Base-by-base conservation (phyloP, 2,329 filamentous ascomycete genomes). In the Sporothrix brasiliensis region DNA sequence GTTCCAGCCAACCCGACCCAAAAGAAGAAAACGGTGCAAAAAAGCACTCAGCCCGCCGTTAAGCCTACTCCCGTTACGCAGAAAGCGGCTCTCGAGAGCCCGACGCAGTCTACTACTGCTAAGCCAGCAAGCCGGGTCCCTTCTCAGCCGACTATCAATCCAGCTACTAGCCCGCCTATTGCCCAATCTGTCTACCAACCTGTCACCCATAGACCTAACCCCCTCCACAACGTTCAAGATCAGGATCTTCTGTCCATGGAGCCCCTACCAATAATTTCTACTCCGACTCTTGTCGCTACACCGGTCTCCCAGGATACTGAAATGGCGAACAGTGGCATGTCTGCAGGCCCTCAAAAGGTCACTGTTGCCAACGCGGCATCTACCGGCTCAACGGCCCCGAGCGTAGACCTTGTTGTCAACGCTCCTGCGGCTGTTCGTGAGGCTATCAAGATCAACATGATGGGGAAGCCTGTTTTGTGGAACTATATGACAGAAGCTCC, bases 401-500 rank as follows among this genome's bases (percentile, higher is more conserved):
- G 10, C 27, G n/a, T 27, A 4, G 47, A 39, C 27, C 27, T 13
- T n/a, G 47, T 52, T 24, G 19, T 39, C 27, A 66, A 66, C 7
- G 47, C 47, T 5, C n/a, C 47, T 16, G 44, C 44, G 4, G 63
- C 10, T 2, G 49, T 52, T n/a, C 47, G 27, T 30, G 50, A 72
- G 47, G 70, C 70, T 7, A 67, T 70, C 27, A 58, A 69, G 9
- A 70, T 72, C 66, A 70, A 69, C 49, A 30, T 63, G 13, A 21
- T 21, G 21, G 71, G 71, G 1, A 71, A 69, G 21, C 67, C 71
- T 4, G 21, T 72, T 24, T 7, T 44, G 30, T 72, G 71, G 71
- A 69, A 72, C 49, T 70, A 63, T 39, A 34, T 60, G 41, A 67
- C 66, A 0, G 71, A 69, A 34, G 52, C 27, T 16, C 71, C 71